These are phyloP conservation scores for Colletotrichum abscissum DNA, from an alignment of 2,329 filamentous ascomycete species.

Conservation along the genomic window DNA sequence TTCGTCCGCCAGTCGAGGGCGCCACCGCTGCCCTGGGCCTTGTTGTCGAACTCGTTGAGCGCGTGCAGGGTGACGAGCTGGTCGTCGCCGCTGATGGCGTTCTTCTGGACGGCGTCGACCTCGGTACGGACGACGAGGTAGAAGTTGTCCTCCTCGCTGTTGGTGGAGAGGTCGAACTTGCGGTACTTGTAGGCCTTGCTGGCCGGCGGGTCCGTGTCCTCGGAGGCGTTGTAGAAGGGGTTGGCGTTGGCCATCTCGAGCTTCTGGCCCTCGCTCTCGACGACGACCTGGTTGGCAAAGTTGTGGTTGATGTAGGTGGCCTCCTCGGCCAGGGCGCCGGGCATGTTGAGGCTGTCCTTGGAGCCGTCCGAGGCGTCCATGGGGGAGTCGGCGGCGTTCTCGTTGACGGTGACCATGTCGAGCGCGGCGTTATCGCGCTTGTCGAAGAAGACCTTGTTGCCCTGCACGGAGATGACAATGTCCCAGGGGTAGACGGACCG, in stretches of 20 bases:
- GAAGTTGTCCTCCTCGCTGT: slow-evolving; percentile 87
- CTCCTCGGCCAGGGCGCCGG: slow-evolving; percentile 91
- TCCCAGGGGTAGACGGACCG: slow-evolving; percentile 99
- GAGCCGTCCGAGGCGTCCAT: slow-evolving; percentile 91
- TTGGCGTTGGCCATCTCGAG: slow-evolving; percentile 88
- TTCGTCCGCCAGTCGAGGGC: slow-evolving; percentile 98
- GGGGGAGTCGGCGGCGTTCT: slow-evolving; percentile 96
- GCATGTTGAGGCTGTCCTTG: slow-evolving; percentile 95
- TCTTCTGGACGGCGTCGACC: slow-evolving; percentile 95
- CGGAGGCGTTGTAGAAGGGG: slow-evolving; percentile 95
- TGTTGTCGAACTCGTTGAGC: slow-evolving; percentile 98
- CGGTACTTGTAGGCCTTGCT: slow-evolving; percentile 99
- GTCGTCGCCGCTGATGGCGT: slow-evolving; percentile 90
- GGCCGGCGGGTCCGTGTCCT: slow-evolving; percentile 92
- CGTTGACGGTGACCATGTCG: slow-evolving; percentile 98
- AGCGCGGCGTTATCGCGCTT: slow-evolving; percentile 96
- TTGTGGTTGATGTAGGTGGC: slow-evolving; percentile 99
- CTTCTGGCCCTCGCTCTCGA: slow-evolving; percentile 82
- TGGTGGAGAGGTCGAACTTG: slow-evolving; percentile 93
- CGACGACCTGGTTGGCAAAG: slow-evolving; percentile 95
- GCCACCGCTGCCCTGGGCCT: slow-evolving; percentile 93
- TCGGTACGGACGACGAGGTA: slow-evolving; percentile 95
- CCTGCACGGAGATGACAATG: slow-evolving; percentile 91
- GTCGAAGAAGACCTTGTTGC: slow-evolving; percentile 98
- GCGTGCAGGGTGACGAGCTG: slow-evolving; percentile 94